Evolutionary conservation across 192 early-diverging fungal genomes (phyloP).

Genomic region (Coemansia sp.): DNA sequence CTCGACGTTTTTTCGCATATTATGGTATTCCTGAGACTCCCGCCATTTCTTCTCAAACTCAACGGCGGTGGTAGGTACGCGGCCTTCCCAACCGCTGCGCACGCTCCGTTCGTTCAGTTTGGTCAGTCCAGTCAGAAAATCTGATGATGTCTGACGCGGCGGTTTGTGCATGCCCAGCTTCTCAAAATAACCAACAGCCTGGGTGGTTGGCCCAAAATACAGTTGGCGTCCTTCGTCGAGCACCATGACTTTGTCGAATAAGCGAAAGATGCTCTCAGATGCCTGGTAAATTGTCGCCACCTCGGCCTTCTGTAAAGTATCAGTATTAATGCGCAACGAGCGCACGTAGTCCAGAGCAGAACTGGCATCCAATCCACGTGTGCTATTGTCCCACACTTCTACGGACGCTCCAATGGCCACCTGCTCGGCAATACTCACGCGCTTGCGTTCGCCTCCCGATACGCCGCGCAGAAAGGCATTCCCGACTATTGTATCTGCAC

Average conservation of each 20-base stretch:
- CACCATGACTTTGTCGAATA: conserved; percentile 72
- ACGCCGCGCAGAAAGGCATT: conserved; percentile 61
- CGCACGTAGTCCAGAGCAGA: conserved; percentile 67
- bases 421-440: conserved; percentile 60
- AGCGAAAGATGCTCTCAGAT: conserved; percentile 72
- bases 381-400: conserved; percentile 63
- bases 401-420: conserved; percentile 57
- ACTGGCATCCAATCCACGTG: conserved; percentile 61
- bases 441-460: conserved; percentile 68
- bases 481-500: conserved; percentile 59
- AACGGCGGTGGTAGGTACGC: conserved; percentile 57
- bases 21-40: conserved; percentile 43
- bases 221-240: conserved; percentile 66
- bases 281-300: conserved; percentile 66
- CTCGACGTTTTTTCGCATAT: conserved; percentile 41
- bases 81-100: conserved; percentile 57
- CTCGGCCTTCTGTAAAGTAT: conserved; percentile 63
- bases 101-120: conserved; percentile 61
- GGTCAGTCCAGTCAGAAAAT: conserved; percentile 72
- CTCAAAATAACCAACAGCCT: conserved; percentile 64
- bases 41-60: conserved; percentile 69
- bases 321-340: conserved; percentile 68
- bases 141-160: conserved; percentile 65
- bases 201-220: conserved; percentile 64
- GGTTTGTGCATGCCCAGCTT: conserved; percentile 63